Evolutionary conservation across 441 rosid genomes (phyloP), one percentile per base, ranked within the genome.

Genomic region (Raphanus hybrid): DNA sequence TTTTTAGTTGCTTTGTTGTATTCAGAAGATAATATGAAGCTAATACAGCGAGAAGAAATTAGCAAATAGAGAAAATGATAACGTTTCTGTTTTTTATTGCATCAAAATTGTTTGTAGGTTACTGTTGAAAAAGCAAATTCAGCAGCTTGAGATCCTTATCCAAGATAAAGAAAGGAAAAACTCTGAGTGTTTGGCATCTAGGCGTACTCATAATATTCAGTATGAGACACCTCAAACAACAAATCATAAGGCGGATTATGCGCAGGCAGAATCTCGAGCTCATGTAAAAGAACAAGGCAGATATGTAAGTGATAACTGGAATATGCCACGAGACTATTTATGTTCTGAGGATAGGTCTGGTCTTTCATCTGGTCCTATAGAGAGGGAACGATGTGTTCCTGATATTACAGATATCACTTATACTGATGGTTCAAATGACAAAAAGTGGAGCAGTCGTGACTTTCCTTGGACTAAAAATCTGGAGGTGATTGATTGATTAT

Each of bases 361-460:
- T 75, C 77, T 75, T 81, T 83, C 90, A 57, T 83, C 89, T 67
- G 82, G 75, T 82, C 89, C 89, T 61, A 64, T 85, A n/a, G 97
- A 84, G 78, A 90, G 97, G 85, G 96, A 91, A 67, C 86, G 84
- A 64, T 90, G 87, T 76, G 72, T 87, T 68, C 97, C 93, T 16
- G 89, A 84, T 80, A 80, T 86, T 80, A 81, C 84, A 68, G 92
- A 95, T 20, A 90, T 95, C 79, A 91, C 88, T 77, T 93, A 95
- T 84, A 88, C 84, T 39, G 98, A 95, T 76, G 97, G 99, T 77
- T 95, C 99, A 81, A 87, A 84, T 75, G 98, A 93, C 72, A 86
- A 85, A 74, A 88, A 82, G 84, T 95, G 99, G 98, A 90, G 92
- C 80, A 82, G 86, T 71, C 73, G 79, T 66, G 86, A 90, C 78